These are phyloP conservation scores for Aureoboletus auriporus DNA, from an alignment of 768 basidiomycete genomes.

Conservation along the genomic window DNA sequence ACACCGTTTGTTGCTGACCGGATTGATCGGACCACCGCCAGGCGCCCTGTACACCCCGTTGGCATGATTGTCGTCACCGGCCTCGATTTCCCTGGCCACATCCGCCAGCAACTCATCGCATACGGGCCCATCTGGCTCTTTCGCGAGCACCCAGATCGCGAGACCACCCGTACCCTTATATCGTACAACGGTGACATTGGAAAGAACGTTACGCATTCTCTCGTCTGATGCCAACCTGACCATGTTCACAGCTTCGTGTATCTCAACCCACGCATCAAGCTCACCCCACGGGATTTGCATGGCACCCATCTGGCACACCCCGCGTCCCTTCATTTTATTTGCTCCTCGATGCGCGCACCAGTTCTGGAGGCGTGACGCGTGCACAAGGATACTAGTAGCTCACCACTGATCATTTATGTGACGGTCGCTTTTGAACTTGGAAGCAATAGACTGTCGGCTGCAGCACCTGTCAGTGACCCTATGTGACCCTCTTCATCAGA, in stretches of 20 bases:
- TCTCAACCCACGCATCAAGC: conserved; percentile 62
- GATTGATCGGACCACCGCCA: conserved; percentile 24
- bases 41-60: conserved; percentile 60
- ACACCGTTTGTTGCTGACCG: not conserved
- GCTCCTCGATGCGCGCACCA: conserved; percentile 75
- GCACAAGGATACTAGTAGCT: too few relatives aligned
- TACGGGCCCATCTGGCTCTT: conserved; percentile 81
- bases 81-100: conserved; percentile 60
- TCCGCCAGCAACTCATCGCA: conserved; percentile 49
- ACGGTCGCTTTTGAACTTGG: conserved; percentile 99
- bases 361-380: conserved; percentile 51
- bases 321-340: conserved; percentile 73
- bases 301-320: conserved; percentile 50
- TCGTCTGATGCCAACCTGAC: conserved; percentile 2
- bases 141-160: conserved; percentile 48
- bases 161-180: conserved; percentile 74
- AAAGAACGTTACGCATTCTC: conserved; percentile 45
- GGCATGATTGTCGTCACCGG: conserved; percentile 88
- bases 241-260: conserved; percentile 64
- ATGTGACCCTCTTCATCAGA: conserved; percentile 85
- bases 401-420: conserved; percentile 93
- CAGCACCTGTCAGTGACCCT: conserved; percentile 52
- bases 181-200: conserved; percentile 69
- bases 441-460: conserved; percentile 91
- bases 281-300: conserved; percentile 66